phyloP scores from a whole-genome alignment of 257 asterid species.

The Solanum medicagineum region DNA sequence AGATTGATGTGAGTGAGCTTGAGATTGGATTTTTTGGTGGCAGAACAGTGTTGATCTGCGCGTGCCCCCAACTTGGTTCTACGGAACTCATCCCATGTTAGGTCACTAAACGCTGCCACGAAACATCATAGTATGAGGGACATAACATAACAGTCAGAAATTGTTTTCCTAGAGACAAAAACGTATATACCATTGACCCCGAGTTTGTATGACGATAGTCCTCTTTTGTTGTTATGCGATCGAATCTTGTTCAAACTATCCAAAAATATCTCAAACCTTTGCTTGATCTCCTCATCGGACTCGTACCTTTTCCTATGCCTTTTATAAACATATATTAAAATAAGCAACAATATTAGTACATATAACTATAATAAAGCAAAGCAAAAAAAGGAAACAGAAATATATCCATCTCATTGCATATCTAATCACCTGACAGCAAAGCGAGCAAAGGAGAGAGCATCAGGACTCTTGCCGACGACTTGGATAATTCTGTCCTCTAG shows the following conservation, averaged over 20 bases:
- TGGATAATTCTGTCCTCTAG: slow-evolving; percentile 40
- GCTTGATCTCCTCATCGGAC: slow-evolving; percentile 50
- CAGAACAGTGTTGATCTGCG: slow-evolving; percentile 74
- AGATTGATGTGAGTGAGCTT: slow-evolving; percentile 37
- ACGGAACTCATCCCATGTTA: slow-evolving; percentile 94
- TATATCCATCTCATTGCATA: neutral
- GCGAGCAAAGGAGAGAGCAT: slow-evolving; percentile 67
- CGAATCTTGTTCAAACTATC: slow-evolving; percentile 56
- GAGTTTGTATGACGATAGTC: slow-evolving; percentile 66
- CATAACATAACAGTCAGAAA: neutral
- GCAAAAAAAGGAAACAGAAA: neutral
- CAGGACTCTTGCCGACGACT: slow-evolving; percentile 51
- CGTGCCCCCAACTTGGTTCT: slow-evolving; percentile 58
- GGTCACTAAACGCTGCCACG: slow-evolving; percentile 60
- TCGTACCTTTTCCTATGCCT: slow-evolving; percentile 72
- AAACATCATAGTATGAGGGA: neutral
- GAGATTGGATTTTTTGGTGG: slow-evolving; percentile 68
- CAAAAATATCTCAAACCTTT: slow-evolving; percentile 52
- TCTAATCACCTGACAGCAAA: slow-evolving; percentile 53
- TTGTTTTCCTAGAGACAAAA: too few species aligned
- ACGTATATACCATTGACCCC: slow-evolving; percentile 47
- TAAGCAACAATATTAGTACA: neutral
- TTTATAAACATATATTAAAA: neutral
- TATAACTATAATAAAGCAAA: too few species aligned
- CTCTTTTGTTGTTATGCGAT: slow-evolving; percentile 67